phyloP scores from a whole-genome alignment of 2,329 filamentous ascomycete species.

The Balansia obtecta region DNA sequence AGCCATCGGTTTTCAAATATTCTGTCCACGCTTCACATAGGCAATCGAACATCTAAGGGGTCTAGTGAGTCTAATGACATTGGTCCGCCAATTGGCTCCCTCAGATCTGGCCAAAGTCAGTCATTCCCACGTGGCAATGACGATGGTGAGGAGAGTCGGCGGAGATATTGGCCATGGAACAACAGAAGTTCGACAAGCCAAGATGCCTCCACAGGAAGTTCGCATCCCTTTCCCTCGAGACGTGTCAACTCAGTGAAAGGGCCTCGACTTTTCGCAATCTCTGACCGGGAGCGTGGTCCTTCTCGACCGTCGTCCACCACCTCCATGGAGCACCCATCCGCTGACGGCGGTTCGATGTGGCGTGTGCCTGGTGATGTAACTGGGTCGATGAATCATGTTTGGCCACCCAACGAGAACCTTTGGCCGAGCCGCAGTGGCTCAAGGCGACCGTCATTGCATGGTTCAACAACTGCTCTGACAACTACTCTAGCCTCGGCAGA shows the following conservation, averaged over 20 bases:
- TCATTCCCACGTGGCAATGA: slow-evolving; percentile 57
- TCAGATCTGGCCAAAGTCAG: slow-evolving; percentile 63
- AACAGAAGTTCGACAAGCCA: slow-evolving; percentile 38
- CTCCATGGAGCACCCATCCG: slow-evolving; percentile 61
- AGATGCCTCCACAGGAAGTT: slow-evolving; percentile 22
- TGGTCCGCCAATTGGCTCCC: slow-evolving; percentile 52
- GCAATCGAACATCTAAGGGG: slow-evolving; percentile 44
- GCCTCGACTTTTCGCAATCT: slow-evolving; percentile 33
- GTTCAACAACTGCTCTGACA: slow-evolving; percentile 52
- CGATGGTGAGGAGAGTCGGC: slow-evolving; percentile 42
- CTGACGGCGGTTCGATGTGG: slow-evolving; percentile 66
- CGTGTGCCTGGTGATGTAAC: slow-evolving; percentile 39
- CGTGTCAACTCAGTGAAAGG: slow-evolving; percentile 37
- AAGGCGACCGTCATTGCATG: slow-evolving; percentile 68
- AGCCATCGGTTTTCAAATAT: slow-evolving; percentile 33
- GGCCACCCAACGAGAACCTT: slow-evolving; percentile 45
- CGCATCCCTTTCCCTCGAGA: slow-evolving; percentile 27
- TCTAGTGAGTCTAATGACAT: slow-evolving; percentile 25
- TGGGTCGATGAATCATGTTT: slow-evolving; percentile 43
- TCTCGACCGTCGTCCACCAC: slow-evolving; percentile 58
- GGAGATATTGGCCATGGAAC: slow-evolving; percentile 47
- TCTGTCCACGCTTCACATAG: slow-evolving; percentile 49
- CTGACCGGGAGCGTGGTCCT: slow-evolving; percentile 43
- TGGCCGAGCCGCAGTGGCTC: slow-evolving; percentile 57
- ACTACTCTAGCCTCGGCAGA: slow-evolving; percentile 51